Evolutionary conservation across 768 basidiomycete genomes (phyloP), one percentile per base, ranked within the genome.

Genomic region (Sarcomyxa edulis): DNA sequence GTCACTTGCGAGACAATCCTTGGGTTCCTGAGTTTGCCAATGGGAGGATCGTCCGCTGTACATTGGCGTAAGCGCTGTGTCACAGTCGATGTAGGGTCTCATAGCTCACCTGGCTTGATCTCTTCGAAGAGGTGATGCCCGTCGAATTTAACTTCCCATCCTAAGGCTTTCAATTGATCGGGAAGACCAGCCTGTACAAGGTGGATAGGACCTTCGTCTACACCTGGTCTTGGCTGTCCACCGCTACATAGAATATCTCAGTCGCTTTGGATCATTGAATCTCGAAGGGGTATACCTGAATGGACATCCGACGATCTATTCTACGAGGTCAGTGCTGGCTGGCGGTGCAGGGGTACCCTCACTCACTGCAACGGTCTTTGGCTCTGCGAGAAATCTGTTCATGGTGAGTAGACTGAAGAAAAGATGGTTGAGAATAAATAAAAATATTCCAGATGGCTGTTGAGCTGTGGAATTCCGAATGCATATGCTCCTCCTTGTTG

Each of bases 11-110:
- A 87, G 24, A 98, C 95, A 25, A 91, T 60, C 16, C 88, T 66
- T 7, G 95, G 93, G 57, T 94, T 92, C 73, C 89, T 95, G 47
- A 99, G 72, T 47, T 74, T 84, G 16, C 90, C 92, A 45, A 92
- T 86, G 9, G 87, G 86, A 21, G 88, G 83, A 55, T 93, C 89
- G 36, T 67, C 55, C 29, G 63, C 63, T 5, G 72, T 35, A 22
- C 30, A 44, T n/a, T n/a, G n/a, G n/a, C n/a, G n/a, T n/a, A n/a
- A n/a, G 11, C 5, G 29, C 38, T 19, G 38, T 24, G 9, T 39
- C 28, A 7, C 20, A 21, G 38, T 39, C 29, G 18, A 31, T 39
- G 20, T 28, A 11, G 14, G 21, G 32, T 23, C 32, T 28, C 62
- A 16, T 70, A 65, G n/a, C n/a, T n/a, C n/a, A n/a, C n/a, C n/a